These are phyloP conservation scores for Dictyostelium intermedium DNA, from an alignment of 78 protist genomes.

Conservation along the genomic window DNA sequence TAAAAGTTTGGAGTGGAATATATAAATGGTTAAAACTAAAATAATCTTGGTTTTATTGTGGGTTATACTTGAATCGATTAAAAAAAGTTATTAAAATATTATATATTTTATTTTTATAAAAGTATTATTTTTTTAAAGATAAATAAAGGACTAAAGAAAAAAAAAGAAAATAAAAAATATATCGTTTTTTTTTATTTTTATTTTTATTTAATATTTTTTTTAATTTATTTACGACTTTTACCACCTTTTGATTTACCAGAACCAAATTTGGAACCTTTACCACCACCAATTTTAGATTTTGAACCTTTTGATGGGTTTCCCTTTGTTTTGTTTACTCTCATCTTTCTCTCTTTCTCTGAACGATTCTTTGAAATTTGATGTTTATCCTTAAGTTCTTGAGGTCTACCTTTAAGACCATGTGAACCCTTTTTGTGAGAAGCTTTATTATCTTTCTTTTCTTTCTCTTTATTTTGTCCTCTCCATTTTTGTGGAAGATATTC, in stretches of 20 bases:
- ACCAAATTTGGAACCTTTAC: background rate
- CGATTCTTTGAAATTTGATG: conserved; percentile 7
- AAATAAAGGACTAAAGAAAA: no score
- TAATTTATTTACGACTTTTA: conserved; percentile 1
- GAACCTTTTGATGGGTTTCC: background rate
- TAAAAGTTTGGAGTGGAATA: no score
- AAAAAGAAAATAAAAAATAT: no score
- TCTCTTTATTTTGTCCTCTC: conserved; percentile 50
- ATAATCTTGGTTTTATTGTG: no score
- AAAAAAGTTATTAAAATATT: no score
- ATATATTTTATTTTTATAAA: no score
- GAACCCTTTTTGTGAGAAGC: background rate
- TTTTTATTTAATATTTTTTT: background rate
- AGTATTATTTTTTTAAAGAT: no score
- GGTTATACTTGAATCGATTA: no score
- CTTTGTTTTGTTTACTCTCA: conserved; percentile 49
- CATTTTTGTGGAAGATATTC: conserved; percentile 47
- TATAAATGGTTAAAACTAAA: no score
- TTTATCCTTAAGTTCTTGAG: conserved; percentile 24
- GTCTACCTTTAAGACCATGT: conserved; percentile 1
- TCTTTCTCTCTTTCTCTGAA: conserved; percentile 46
- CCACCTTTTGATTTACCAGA: background rate
- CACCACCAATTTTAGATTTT: background rate
- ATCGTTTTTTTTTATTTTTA: background rate
- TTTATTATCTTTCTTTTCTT: conserved; percentile 18